Percentiles rank a stretch among this genome's conserved stretches.
Conservation (phyloP, 345 rosid genomes). For the Jatropha curcas region DNA sequence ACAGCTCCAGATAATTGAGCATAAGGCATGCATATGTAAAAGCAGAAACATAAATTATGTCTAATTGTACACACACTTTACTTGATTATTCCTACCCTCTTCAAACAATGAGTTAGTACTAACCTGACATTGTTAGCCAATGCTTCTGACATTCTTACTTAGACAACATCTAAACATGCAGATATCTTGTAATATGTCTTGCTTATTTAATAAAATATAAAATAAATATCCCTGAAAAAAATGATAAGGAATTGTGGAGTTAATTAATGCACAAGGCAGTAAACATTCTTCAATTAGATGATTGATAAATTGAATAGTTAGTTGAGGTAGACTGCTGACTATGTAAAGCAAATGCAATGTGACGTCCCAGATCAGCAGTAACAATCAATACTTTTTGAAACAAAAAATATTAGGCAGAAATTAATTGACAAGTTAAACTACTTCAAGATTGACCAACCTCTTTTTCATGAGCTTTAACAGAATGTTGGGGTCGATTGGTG, state of each 20-base stretch:
- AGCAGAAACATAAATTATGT: background rate
- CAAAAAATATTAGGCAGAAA: background rate
- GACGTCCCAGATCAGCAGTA: background rate
- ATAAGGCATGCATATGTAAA: background rate
- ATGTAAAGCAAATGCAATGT: no score
- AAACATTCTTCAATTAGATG: background rate
- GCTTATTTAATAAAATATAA: background rate
- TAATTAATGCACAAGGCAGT: background rate
- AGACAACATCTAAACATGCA: background rate
- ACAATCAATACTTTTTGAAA: background rate
- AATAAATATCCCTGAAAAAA: no score
- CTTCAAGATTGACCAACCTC: conserved; percentile 48
- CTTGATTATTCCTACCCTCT: background rate
- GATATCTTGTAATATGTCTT: background rate
- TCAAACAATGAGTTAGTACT: conserved; percentile 5
- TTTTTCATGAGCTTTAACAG: conserved; percentile 76
- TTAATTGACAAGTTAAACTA: background rate
- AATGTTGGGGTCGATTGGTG: conserved; percentile 61
- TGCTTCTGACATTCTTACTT: background rate
- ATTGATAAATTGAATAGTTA: background rate
- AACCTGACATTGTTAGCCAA: background rate
- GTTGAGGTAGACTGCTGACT: no score
- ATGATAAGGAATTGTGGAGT: background rate
- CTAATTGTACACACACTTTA: background rate
- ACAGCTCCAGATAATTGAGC: background rate